Percentiles rank a stretch among this genome's conserved stretches.
phyloP scores from a whole-genome alignment of 2,329 filamentous ascomycete species.

The Fusarium redolens region DNA sequence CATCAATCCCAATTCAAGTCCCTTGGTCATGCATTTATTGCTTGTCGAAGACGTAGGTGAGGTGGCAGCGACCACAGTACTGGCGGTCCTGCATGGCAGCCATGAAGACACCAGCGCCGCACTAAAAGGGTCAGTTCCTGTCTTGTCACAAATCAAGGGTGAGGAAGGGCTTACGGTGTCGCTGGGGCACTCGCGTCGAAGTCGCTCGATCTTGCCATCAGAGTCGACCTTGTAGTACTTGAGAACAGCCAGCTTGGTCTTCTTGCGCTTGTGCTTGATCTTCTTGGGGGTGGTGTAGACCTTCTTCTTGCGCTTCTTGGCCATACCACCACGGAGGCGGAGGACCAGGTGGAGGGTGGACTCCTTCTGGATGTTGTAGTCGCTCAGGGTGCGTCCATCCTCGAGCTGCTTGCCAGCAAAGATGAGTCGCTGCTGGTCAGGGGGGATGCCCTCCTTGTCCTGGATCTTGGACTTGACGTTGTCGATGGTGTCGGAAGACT shows the following conservation, averaged over 20 bases:
- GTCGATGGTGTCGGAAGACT: slow-evolving; percentile 99
- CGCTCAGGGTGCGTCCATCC: slow-evolving; percentile 97
- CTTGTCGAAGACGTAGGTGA: slow-evolving; percentile 80
- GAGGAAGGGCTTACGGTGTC: slow-evolving; percentile 74
- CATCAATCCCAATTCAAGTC: slow-evolving; percentile 47
- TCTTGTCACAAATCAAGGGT: accelerated
- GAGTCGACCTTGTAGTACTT: slow-evolving; percentile 99
- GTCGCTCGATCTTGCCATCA: slow-evolving; percentile 99
- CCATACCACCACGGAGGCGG: slow-evolving; percentile 91
- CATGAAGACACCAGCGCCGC: slow-evolving; percentile 99
- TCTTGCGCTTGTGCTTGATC: slow-evolving; percentile 99
- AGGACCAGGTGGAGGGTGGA: slow-evolving; percentile 98
- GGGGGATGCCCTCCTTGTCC: slow-evolving; percentile 99
- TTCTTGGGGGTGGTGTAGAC: slow-evolving; percentile 99
- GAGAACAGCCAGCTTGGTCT: slow-evolving; percentile 99
- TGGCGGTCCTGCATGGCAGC: slow-evolving; percentile 99
- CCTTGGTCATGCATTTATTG: slow-evolving; percentile 57
- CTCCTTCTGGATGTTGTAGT: slow-evolving; percentile 99
- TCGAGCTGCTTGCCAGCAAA: slow-evolving; percentile 99
- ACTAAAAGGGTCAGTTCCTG: slow-evolving; percentile 66
- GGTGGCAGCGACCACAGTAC: slow-evolving; percentile 85
- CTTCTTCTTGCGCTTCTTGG: slow-evolving; percentile 99
- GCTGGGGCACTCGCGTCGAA: slow-evolving; percentile 95
- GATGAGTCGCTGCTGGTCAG: slow-evolving; percentile 99
- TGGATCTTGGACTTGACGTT: slow-evolving; percentile 99